Percentiles rank a stretch among this genome's conserved stretches.
Conservation (phyloP, 495 filamentous ascomycete genomes). For the Neurospora africana region DNA sequence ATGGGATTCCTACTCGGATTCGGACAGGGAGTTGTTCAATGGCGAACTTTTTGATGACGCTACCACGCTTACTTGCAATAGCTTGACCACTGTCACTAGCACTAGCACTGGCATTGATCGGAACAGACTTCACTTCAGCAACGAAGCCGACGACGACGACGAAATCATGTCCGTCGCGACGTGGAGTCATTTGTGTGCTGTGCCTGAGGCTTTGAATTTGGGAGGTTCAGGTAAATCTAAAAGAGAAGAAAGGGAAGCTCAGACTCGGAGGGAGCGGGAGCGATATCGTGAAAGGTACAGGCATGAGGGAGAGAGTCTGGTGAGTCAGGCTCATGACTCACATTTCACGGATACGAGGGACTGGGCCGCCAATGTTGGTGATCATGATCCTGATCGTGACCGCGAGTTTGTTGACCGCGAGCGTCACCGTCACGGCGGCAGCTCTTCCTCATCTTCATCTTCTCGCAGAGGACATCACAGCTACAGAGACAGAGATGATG, state of each 20-base stretch:
- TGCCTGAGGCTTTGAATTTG: not conserved
- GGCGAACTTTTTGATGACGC: not conserved
- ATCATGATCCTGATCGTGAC: not conserved
- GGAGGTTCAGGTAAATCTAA: not conserved
- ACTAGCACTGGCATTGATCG: not conserved
- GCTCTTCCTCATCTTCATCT: conserved; percentile 67
- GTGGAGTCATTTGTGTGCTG: not conserved
- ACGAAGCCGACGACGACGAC: not conserved
- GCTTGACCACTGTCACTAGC: not conserved
- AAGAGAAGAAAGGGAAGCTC: not conserved
- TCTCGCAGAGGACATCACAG: conserved; percentile 57
- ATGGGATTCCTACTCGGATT: not conserved
- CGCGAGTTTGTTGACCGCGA: conserved; percentile 12
- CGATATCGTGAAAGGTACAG: not conserved
- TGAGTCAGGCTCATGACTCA: not conserved
- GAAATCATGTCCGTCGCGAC: not conserved
- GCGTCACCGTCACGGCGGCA: conserved; percentile 1
- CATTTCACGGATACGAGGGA: not conserved
- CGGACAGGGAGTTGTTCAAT: not conserved
- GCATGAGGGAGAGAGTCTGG: not conserved
- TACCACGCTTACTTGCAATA: not conserved
- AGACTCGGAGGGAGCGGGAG: not conserved
- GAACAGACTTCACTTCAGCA: not conserved
- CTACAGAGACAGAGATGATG: not conserved
- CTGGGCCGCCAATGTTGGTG: not conserved